Evolutionary conservation across 108 stramenopile species (phyloP), one percentile per base, ranked within the genome.

Genomic region (Skeletonema potamos): DNA sequence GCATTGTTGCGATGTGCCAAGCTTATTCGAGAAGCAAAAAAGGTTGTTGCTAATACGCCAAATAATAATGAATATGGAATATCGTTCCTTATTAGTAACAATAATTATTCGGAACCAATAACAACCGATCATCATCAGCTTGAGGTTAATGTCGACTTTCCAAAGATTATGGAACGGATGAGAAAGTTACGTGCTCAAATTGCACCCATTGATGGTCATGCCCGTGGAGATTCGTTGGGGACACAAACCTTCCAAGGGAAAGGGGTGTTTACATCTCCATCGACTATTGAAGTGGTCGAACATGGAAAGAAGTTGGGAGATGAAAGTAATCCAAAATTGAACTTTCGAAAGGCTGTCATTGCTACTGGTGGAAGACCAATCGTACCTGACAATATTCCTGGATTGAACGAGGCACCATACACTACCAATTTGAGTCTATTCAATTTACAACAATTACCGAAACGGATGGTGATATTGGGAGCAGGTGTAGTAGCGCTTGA

Each of bases 401-500:
- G 93, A 6, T 72, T 99, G 22, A 63, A 60, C 54, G 90, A 87
- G 20, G 83, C 92, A 32, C 97, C 96, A 3, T 93, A 91, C 75
- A 85, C 87, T 15, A 98, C 97, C 20, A 97, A 98, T 69, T 91
- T 90, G 77, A 80, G 82, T 44, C 73, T 98, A 26, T 98, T 97
- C 81, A 97, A 97, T 77, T 70, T 97, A 32, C 75, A 89, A 32
- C 75, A 48, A n/a, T 82, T 98, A 24, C 98, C 98, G 15, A 81
- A 89, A 27, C 79, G 92, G 8, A 90, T 97, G 93, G 84, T 91
- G 20, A 83, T 98, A 13, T 58, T 97, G 32, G 98, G 98, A 24
- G 86, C 94, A n/a, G 98, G 98, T 13, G 93, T 97, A 28, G 89
- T 98, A 63, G 98, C 96, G 0, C 57, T 97, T 58, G 98, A 98